Evolutionary conservation across 345 rosid species (phyloP), one percentile per base, ranked within the genome.

Genomic region (Kernera saxatilis): DNA sequence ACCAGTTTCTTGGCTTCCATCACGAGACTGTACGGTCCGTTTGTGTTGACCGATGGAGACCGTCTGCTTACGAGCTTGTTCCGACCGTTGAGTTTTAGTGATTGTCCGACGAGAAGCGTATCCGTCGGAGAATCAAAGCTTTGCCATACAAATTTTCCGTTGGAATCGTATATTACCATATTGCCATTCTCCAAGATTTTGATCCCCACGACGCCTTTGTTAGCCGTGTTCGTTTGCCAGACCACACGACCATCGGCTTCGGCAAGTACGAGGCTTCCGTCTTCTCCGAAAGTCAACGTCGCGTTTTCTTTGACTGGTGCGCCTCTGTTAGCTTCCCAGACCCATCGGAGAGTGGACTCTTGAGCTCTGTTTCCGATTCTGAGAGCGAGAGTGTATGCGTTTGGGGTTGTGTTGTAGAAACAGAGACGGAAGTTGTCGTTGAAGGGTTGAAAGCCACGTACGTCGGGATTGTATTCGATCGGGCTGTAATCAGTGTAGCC

Each of bases 261-360:
- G 0, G 85, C 88, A 15, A 84, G 65, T 23, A 82, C 81, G 0
- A 84, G 85, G 64, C 87, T 89, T 0, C 92, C 96, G 3, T 87
- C 78, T 2, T 58, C 66, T 0, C 87, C 86, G 1, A 89, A 62
- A 6, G 79, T 54, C 18, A 89, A 52, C 0, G 87, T 79, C 2
- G 92, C 86, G 8, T 87, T 87, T 73, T 87, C 87, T 9, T 73
- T 17, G 30, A 89, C 91, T 1, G 88, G 98, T 30, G 75, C 81
- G 64, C 83, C 83, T 1, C 86, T 48, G 62, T 86, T 87, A 13
- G 92, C 98, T 64, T 87, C 92, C 94, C 92, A 89, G 0, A 85
- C 94, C 86, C 84, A 85, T 12, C 87, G 56, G 21, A 72, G 67
- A 1, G 79, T 30, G 0, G 84, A 78, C 14, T 79, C 82, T 12